Conservation (phyloP, 78 protist genomes). For the Emiliania huxleyi region DNA sequence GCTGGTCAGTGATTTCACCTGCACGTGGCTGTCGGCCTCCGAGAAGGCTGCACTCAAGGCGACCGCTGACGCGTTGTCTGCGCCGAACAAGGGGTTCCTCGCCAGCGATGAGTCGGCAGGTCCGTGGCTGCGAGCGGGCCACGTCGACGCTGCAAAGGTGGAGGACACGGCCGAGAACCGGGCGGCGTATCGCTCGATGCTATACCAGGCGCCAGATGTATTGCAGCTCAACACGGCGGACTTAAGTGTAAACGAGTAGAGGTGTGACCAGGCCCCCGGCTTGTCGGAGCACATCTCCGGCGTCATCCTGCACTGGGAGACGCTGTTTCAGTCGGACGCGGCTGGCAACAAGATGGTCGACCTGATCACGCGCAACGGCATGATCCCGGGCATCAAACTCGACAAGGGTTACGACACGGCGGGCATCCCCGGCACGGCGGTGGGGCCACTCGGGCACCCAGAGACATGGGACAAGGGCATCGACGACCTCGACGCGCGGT, state of each 20-base stretch:
- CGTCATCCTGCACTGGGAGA: slow-evolving; percentile 89
- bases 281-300: slow-evolving; percentile 77
- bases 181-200: too few species aligned
- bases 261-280: slow-evolving; percentile 65
- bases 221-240: too few species aligned
- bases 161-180: too few species aligned
- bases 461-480: slow-evolving; percentile 86
- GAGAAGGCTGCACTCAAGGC: neutral
- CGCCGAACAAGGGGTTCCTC: too few species aligned
- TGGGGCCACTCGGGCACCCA: slow-evolving; percentile 54
- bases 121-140: too few species aligned
- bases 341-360: slow-evolving; percentile 78
- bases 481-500: slow-evolving; percentile 76
- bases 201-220: too few species aligned
- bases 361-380: slow-evolving; percentile 62
- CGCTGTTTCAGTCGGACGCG: slow-evolving; percentile 77
- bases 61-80: slow-evolving; percentile 4
- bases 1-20: too few species aligned
- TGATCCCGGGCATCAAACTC: slow-evolving; percentile 87
- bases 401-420: slow-evolving; percentile 66
- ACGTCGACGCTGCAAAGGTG: too few species aligned
- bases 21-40: too few species aligned
- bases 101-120: too few species aligned
- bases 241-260: too few species aligned
- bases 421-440: slow-evolving; percentile 53